phyloP scores from a whole-genome alignment of 345 rosid species.

The Trapa incisa region DNA sequence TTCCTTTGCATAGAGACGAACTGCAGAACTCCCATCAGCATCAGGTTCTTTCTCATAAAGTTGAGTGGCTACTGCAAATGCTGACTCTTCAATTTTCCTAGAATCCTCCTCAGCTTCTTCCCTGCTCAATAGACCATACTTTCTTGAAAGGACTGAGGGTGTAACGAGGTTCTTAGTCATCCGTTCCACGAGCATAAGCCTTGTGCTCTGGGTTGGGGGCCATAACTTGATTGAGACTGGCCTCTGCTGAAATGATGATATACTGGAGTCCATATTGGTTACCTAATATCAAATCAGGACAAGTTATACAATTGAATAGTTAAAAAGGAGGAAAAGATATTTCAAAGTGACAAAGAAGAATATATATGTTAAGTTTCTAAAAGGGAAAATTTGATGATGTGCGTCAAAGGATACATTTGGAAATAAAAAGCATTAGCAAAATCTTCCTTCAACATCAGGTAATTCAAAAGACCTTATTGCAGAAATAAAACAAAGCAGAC shows the following conservation, averaged over 20 bases:
- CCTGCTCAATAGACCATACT: conserved; percentile 48
- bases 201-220: conserved; percentile 77
- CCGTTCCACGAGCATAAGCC: conserved; percentile 65
- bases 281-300: conserved; percentile 20
- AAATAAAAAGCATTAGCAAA: not conserved
- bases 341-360: not conserved
- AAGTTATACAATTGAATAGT: not conserved
- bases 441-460: not conserved
- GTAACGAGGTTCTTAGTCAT: conserved; percentile 65
- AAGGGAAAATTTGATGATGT: not conserved
- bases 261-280: conserved; percentile 37
- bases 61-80: conserved; percentile 52
- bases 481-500: not conserved
- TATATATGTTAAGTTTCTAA: not conserved
- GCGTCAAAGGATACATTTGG: not conserved
- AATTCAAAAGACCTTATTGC: not conserved
- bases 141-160: conserved; percentile 65
- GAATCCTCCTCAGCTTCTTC: conserved; percentile 77
- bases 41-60: conserved; percentile 73
- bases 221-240: conserved; percentile 60
- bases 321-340: not conserved
- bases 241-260: conserved; percentile 24
- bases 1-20: conserved; percentile 78
- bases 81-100: conserved; percentile 53
- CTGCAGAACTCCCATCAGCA: conserved; percentile 86